Conservation (phyloP, 169 alveolate species). For the Babesia divergens region DNA sequence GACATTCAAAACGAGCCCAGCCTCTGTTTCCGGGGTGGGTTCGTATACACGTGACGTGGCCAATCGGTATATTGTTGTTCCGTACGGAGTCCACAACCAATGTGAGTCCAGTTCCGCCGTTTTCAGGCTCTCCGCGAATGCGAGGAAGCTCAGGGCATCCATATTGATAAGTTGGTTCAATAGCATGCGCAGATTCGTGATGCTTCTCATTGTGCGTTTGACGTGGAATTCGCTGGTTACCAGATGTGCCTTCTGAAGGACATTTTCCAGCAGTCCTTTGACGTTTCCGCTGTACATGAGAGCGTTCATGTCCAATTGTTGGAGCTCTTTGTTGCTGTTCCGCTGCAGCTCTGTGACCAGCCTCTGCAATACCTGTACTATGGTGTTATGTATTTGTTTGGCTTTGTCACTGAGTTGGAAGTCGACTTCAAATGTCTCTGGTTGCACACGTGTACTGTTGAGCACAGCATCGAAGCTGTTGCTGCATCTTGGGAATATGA, state of each 20-base stretch:
- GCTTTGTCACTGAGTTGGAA: slow-evolving; percentile 43
- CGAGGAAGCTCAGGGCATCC: slow-evolving; percentile 56
- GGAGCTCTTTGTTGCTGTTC: slow-evolving; percentile 8
- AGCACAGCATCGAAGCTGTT: slow-evolving; percentile 23
- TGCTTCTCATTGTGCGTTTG: slow-evolving; percentile 13
- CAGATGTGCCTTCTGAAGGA: slow-evolving; percentile 15
- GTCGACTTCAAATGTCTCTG: slow-evolving; percentile 51
- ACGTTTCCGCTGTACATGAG: slow-evolving; percentile 37
- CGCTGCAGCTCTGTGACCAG: slow-evolving; percentile 53
- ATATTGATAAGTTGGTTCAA: slow-evolving; percentile 40
- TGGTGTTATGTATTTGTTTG: slow-evolving; percentile 27
- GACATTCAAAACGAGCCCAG: slow-evolving; percentile 13
- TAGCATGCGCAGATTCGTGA: slow-evolving; percentile 31
- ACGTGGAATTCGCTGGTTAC: slow-evolving; percentile 1
- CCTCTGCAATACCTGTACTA: slow-evolving; percentile 38
- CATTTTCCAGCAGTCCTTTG: slow-evolving; percentile 11
- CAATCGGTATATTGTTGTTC: slow-evolving; percentile 22
- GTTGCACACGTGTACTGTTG: slow-evolving; percentile 44
- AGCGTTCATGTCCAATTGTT: slow-evolving; percentile 47
- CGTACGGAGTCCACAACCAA: slow-evolving; percentile 60
- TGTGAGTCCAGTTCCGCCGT: slow-evolving; percentile 32
- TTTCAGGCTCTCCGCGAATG: slow-evolving; percentile 23
- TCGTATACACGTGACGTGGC: slow-evolving; percentile 36
- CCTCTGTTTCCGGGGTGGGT: not conserved
- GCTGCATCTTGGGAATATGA: slow-evolving; percentile 52